A percentile compares a stretch with the other conserved stretches of the same genome.
Evolutionary conservation across 139 green algal genomes (phyloP).

Genomic region (Chloropicon primus): DNA sequence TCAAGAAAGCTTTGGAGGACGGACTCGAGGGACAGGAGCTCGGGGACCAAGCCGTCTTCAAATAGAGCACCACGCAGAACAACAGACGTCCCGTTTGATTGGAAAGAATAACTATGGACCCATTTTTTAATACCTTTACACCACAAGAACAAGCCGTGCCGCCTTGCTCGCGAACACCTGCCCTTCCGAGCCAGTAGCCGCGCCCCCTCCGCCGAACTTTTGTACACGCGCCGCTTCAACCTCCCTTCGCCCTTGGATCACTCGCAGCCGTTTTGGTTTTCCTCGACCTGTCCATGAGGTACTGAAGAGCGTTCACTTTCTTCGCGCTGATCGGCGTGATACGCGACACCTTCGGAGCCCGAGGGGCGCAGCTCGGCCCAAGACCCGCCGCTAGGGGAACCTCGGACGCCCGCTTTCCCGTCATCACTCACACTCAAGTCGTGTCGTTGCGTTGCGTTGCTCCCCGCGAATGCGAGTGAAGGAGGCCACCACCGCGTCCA

Average conservation of each 20-base stretch:
- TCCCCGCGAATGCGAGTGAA: too few relatives aligned
- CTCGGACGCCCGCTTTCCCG: neutral
- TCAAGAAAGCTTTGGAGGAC: conserved; percentile 45
- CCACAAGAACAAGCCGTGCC: too few relatives aligned
- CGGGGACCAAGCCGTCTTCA: conserved; percentile 78
- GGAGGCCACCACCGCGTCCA: too few relatives aligned
- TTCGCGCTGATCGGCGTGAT: neutral
- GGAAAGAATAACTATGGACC: too few relatives aligned
- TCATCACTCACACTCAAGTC: too few relatives aligned
- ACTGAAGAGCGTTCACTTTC: neutral
- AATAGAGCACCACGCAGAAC: too few relatives aligned
- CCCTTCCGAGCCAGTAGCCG: too few relatives aligned
- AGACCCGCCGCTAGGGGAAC: neutral
- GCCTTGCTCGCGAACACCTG: too few relatives aligned
- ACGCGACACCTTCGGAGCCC: neutral
- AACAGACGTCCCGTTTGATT: too few relatives aligned
- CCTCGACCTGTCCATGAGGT: neutral
- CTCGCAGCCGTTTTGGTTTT: neutral
- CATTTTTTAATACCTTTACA: too few relatives aligned
- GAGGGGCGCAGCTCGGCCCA: neutral
- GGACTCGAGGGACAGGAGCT: conserved; percentile 78
- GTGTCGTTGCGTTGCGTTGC: too few relatives aligned
- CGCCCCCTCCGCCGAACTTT: neutral
- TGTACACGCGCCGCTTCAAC: too few relatives aligned
- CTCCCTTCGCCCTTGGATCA: neutral